Base-by-base conservation (phyloP, 164 flowering plant genomes). In the Santalum album region DNA sequence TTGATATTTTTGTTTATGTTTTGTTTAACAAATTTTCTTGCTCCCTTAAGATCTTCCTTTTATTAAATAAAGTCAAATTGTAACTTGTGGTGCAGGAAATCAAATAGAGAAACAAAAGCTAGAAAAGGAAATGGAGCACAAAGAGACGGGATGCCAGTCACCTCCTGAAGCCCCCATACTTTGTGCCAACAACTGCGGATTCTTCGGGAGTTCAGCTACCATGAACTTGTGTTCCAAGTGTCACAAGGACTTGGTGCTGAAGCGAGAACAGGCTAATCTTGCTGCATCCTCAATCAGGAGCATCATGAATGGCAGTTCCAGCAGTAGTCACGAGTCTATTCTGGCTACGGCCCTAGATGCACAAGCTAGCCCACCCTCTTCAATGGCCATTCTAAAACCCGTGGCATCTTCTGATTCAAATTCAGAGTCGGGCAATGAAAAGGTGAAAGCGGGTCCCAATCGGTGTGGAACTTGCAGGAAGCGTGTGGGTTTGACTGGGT, bases 401-500 rank as follows among this genome's bases (percentile, higher is more conserved):
- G 42, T 9, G 42, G 16, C 14, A 15, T 1, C 36, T 32, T 12
- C 10, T 32, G 19, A 66, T 27, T 19, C 38, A 12, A 55, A 65
- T 21, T 54, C 36, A 2, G 50, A 46, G 12, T 67, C 53, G 51
- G 54, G 51, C 53, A 62, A 27, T 16, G 78, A 69, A 58, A 58
- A 34, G 51, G 68, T 65, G 1, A 74, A 65, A 65, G 72, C 65
- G 51, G 73, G 77, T n/a, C 79, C 79, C 20, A 72, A 27, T 25
- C 65, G 79, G 2, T 78, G 82, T 61, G 60, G 18, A 58, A 54
- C 64, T 19, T 78, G 82, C 66, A 69, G 56, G 48, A 75, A 78
- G 46, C 69, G 79, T 19, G 74, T 78, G 32, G 79, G 82, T 15
- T 53, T 78, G 46, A 78, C 77, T 10, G 79, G 82, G 18, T 78